Conservation (phyloP, 768 basidiomycete genomes). For the Fistulinella prunicolor region DNA sequence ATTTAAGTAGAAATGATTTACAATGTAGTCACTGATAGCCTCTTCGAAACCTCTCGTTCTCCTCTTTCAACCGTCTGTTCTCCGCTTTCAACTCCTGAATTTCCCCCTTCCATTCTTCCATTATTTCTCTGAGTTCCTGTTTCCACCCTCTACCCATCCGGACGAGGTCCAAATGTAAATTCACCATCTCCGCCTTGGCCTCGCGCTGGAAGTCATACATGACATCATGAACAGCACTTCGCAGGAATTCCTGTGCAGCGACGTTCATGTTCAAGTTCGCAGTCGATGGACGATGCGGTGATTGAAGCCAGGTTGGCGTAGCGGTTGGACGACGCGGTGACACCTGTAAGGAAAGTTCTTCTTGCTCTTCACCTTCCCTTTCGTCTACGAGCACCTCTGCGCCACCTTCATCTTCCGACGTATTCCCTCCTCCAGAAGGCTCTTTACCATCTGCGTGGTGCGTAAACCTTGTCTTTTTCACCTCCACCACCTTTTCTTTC, state of each 20-base stretch:
- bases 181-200: conserved; percentile 67
- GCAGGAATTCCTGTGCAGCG: conserved; percentile 54
- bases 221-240: conserved; percentile 63
- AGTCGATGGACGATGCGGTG: conserved; percentile 35
- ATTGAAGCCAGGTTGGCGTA: conserved; percentile 37
- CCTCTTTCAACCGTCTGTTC: conserved; percentile 56
- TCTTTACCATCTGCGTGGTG: conserved; percentile 25
- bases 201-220: conserved; percentile 73
- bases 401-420: conserved; percentile 4
- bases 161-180: conserved; percentile 70
- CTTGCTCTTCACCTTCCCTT: conserved; percentile 19
- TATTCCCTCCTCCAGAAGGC: conserved; percentile 19
- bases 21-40: conserved; percentile 28
- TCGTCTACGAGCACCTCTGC: background rate
- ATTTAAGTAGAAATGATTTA: no score
- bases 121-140: conserved; percentile 55
- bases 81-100: conserved; percentile 44
- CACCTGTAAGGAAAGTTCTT: conserved; percentile 51
- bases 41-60: conserved; percentile 59
- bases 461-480: conserved; percentile 49
- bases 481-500: conserved; percentile 21
- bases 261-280: conserved; percentile 28
- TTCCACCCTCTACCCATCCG: conserved; percentile 70
- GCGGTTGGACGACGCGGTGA: conserved; percentile 49
- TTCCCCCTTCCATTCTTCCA: conserved; percentile 63